Evolutionary conservation across 495 filamentous ascomycete genomes (phyloP).

Genomic region (Terfezia claveryi): DNA sequence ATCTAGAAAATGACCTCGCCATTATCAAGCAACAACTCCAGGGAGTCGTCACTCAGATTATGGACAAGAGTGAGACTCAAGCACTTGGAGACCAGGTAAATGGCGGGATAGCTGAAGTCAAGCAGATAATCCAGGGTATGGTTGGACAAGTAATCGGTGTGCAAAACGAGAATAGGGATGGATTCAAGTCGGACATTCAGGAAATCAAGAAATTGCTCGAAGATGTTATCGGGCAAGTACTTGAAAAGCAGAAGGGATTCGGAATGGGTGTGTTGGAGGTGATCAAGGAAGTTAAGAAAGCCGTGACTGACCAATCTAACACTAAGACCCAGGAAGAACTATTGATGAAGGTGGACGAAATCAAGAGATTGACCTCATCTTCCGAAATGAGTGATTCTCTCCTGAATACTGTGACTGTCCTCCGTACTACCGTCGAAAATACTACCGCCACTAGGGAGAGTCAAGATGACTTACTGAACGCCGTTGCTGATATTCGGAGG

Average conservation of each 20-base stretch:
- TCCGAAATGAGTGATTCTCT: background rate
- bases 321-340: background rate
- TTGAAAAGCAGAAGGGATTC: background rate
- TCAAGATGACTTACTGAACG: background rate
- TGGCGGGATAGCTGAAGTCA: background rate
- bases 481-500: slow-evolving; percentile 41
- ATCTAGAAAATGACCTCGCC: background rate
- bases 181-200: background rate
- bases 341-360: background rate
- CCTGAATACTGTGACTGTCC: background rate
- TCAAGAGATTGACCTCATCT: background rate
- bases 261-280: background rate
- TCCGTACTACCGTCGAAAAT: background rate
- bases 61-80: slow-evolving; percentile 24
- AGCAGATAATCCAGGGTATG: background rate
- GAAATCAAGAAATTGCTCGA: background rate
- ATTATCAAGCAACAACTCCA: slow-evolving; percentile 57
- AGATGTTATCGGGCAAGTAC: background rate
- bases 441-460: background rate
- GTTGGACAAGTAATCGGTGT: background rate
- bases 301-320: background rate
- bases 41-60: slow-evolving; percentile 29
- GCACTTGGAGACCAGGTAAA: background rate
- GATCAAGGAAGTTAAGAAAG: background rate
- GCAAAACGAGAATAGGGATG: background rate